Evolutionary conservation across 2,329 filamentous ascomycete genomes (phyloP), one percentile per base, ranked within the genome.

Genomic region (Fusarium solani-melongenae): DNA sequence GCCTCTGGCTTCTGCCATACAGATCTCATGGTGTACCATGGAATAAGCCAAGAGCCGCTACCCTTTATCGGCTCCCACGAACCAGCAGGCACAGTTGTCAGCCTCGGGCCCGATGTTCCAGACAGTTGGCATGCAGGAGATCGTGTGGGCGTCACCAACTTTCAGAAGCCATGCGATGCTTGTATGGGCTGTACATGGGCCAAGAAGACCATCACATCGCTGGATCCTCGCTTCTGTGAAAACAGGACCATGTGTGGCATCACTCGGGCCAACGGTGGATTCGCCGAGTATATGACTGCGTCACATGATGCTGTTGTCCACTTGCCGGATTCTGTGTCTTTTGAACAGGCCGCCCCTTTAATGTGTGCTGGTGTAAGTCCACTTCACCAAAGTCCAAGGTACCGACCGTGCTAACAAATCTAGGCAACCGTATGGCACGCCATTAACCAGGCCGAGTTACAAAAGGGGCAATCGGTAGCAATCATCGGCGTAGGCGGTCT

Each of bases 401-500:
- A 38, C 10, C 49, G 20, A 38, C 10, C 49, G 20, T 27, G 2
- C 58, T 59, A 27, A 51, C 56, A 7, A 57, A 12, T 20, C 14
- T 24, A 74, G 72, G 69, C 69, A 53, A 75, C 73, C n/a, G 67
- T 70, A 4, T 75, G 68, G 71, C 69, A 73, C 41, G 73, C 65
- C 15, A 66, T 77, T 17, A 65, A 67, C 4, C 61, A 71, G 49
- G 62, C 56, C 22, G 36, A 61, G 9, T 22, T 75, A 5, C 22
- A 55, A 34, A 57, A 49, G 17, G 65, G 44, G 4, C 24, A 72
- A 22, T 51, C 67, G 0, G 51, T 78, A 20, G 69, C 58, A 10
- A 66, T 78, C 7, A 49, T 76, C 9, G 77, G 78, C 15, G 63
- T 77, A 57, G 77, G 77, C 14, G 79, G 78, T 14, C 70, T 80